Percentiles rank a stretch among this genome's conserved stretches.
Evolutionary conservation across 306 rosid species (phyloP).

Genomic region (Dryas drummondii): DNA sequence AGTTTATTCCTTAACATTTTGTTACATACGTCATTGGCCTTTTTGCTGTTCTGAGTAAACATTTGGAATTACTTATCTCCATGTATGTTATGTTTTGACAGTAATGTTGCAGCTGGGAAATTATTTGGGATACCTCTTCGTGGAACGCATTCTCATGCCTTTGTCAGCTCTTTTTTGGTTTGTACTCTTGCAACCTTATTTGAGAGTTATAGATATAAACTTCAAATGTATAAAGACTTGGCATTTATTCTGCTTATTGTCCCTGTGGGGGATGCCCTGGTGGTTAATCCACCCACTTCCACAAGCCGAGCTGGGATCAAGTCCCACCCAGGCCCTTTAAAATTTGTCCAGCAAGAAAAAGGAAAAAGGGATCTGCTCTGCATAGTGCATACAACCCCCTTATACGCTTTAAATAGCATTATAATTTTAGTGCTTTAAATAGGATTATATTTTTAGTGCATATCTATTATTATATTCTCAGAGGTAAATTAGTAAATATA

Average conservation of each 20-base stretch:
- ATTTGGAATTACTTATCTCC: slow-evolving; percentile 22
- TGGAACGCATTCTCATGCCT: slow-evolving; percentile 99
- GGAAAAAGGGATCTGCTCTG: neutral
- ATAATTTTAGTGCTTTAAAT: neutral
- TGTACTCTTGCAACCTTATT: slow-evolving; percentile 41
- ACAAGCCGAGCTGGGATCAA: neutral
- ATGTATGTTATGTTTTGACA: slow-evolving; percentile 37
- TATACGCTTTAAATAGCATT: neutral
- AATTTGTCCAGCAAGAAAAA: neutral
- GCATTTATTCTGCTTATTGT: slow-evolving; percentile 10
- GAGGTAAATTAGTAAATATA: neutral
- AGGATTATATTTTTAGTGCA: neutral
- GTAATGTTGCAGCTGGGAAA: slow-evolving; percentile 98
- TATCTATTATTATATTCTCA: neutral
- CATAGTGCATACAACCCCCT: neutral
- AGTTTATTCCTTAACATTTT: neutral
- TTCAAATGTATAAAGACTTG: slow-evolving; percentile 10
- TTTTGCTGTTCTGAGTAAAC: slow-evolving; percentile 3
- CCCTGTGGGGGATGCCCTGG: neutral
- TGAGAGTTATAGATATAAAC: slow-evolving; percentile 16
- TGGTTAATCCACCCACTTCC: neutral
- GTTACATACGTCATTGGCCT: neutral
- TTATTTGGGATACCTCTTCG: slow-evolving; percentile 94
- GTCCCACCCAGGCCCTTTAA: neutral
- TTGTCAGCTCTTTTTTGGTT: slow-evolving; percentile 97